Base-by-base conservation (phyloP, 2,329 filamentous ascomycete genomes). In the Talaromyces sp. region DNA sequence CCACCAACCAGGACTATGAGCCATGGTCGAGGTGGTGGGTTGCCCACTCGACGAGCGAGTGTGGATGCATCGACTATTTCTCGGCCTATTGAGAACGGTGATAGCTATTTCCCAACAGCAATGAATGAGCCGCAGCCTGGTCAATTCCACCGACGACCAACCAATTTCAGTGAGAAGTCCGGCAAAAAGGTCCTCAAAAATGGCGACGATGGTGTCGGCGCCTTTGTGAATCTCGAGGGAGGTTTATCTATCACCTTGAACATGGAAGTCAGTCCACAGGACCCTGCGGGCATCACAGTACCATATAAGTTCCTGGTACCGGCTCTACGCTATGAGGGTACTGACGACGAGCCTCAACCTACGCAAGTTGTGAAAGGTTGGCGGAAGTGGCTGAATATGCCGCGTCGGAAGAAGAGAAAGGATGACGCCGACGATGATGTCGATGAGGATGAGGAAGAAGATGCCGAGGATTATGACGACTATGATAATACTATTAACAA, bases 251-350 rank as follows among this genome's bases (percentile, higher is more conserved):
- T 99, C 32, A 89, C 86, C 46, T 75, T 99, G 39, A 96, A 97
- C 64, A 86, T 96, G 57, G 94, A 99, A 74, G 85, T 97, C 56
- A 91, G 88, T 64, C 83, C 89, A 40, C 86, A 85, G 57, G 91
- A 99, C 64, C 93, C 94, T 0, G 82, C 89, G 0, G 95, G 94
- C 13, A 91, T 90, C 58, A 99, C 94, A 0, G 84, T 86, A 46
- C 90, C 91, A 8, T 99, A 99, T 70, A 82, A 91, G 35, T 76
- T 99, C 4, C 81, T 97, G 1, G 87, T 99, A 4, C 94, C 95
- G 10, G 85, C 86, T 48, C 76, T 99, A 47, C 75, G 75, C 63
- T 86, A 76, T 54, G 73, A 78, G n/a, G 76, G 74, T 6, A 63
- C 59, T n/a, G 68, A 68, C 30, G 68, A 69, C 44, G 73, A 75